Evolutionary conservation across 78 protist genomes (phyloP).

Genomic region (Dictyostelium firmibasis): DNA sequence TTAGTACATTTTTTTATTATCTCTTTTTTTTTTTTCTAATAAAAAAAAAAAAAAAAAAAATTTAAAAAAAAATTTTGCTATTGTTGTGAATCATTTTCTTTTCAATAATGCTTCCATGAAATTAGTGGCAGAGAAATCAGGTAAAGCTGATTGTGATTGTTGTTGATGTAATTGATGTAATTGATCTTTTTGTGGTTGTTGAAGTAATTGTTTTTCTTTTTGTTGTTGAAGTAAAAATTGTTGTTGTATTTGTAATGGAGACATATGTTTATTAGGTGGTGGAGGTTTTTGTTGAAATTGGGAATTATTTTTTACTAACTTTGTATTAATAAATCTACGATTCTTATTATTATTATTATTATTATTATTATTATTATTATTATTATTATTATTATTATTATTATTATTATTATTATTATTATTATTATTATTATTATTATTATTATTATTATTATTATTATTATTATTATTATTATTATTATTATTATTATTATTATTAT

Average conservation of each 20-base stretch:
- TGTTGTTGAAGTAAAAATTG: slow-evolving; percentile 6
- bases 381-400: not conserved
- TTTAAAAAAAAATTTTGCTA: not conserved
- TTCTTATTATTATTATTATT: not conserved
- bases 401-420: not conserved
- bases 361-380: not conserved
- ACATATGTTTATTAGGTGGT: not conserved
- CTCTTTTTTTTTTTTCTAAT: not conserved
- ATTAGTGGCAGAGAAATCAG: not conserved
- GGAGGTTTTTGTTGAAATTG: slow-evolving; percentile 13
- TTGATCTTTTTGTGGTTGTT: not conserved
- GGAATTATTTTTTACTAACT: not conserved
- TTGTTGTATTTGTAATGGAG: not conserved
- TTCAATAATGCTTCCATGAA: not conserved
- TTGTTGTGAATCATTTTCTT: not conserved
- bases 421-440: not conserved
- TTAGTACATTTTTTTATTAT: not conserved
- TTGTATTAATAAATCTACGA: slow-evolving; percentile 7
- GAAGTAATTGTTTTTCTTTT: not conserved
- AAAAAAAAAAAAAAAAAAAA: not conserved
- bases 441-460: not conserved
- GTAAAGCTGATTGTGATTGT: not conserved
- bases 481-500: too few species aligned
- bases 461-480: not conserved
- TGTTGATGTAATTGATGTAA: not conserved